A percentile compares a stretch with the other conserved stretches of the same genome.
Evolutionary conservation across 177 flowering plant genomes (phyloP).

Genomic region (Vitis hybrid): DNA sequence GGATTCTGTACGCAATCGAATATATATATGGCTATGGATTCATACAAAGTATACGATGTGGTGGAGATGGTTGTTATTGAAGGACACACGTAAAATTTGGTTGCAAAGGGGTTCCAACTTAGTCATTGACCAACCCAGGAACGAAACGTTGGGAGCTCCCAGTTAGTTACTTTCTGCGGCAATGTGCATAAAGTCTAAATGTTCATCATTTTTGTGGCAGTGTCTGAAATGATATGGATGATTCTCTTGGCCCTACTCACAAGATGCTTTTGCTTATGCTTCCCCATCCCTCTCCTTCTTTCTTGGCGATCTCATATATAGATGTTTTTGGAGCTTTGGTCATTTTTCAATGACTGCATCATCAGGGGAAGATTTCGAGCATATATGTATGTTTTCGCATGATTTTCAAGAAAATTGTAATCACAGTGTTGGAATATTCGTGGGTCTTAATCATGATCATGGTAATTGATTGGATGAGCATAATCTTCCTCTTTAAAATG

Average conservation of each 20-base stretch:
- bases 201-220: slow-evolving; percentile 4
- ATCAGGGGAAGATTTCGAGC: background rate
- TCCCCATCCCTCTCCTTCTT: background rate
- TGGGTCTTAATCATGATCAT: no score
- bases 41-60: no score
- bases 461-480: no score
- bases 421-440: no score
- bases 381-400: no score
- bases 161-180: slow-evolving; percentile 6
- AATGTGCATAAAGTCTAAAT: slow-evolving; percentile 9
- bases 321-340: no score
- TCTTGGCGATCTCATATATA: background rate
- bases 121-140: slow-evolving; percentile 19
- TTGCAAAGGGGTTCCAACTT: background rate
- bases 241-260: slow-evolving; percentile 20
- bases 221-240: slow-evolving; percentile 18
- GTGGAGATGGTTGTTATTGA: no score
- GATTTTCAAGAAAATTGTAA: no score
- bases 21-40: no score
- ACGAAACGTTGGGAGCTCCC: slow-evolving; percentile 20
- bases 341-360: background rate
- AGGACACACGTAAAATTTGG: no score
- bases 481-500: no score
- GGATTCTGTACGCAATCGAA: no score
- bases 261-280: slow-evolving; percentile 11